A percentile compares a stretch with the other conserved stretches of the same genome.
These are phyloP conservation scores for Calamus simplicifolius DNA, from an alignment of 176 grass and related monocot species.

Conservation along the genomic window DNA sequence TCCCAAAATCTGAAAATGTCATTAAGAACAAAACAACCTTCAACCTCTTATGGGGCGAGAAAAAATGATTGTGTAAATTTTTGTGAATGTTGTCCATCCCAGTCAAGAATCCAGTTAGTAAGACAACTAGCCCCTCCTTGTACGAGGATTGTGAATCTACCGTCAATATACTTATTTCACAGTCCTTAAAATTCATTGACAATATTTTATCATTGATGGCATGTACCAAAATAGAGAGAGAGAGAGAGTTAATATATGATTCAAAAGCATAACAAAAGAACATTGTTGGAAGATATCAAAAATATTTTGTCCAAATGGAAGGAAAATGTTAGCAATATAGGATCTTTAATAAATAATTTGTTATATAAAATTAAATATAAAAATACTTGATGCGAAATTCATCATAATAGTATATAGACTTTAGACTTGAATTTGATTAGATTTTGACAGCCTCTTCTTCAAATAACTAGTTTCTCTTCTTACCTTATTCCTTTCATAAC, in stretches of 20 bases:
- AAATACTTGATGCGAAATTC: no score
- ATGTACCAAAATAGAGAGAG: conserved; percentile 28
- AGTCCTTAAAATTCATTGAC: conserved; percentile 60
- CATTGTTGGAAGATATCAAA: neutral
- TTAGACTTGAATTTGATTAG: no score
- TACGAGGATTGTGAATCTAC: conserved; percentile 66
- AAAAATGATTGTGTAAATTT: conserved; percentile 85
- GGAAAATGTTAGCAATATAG: no score
- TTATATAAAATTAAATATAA: no score
- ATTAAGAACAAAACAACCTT: conserved; percentile 77
- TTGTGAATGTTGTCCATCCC: conserved; percentile 29
- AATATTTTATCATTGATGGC: conserved; percentile 64
- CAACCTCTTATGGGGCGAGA: conserved; percentile 80
- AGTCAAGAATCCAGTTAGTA: conserved; percentile 72
- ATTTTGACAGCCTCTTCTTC: no score
- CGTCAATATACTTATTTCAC: conserved; percentile 68
- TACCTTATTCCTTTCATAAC: no score
- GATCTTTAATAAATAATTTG: no score
- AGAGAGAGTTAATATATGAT: no score
- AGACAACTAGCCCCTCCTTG: conserved; percentile 57
- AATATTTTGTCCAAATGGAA: no score
- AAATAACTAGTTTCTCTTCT: no score
- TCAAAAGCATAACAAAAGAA: conserved; percentile 1
- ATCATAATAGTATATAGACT: no score
- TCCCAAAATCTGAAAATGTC: conserved; percentile 26